These are phyloP conservation scores for Neonectria hederae DNA, from an alignment of 2,329 filamentous ascomycete genomes.

Conservation along the genomic window DNA sequence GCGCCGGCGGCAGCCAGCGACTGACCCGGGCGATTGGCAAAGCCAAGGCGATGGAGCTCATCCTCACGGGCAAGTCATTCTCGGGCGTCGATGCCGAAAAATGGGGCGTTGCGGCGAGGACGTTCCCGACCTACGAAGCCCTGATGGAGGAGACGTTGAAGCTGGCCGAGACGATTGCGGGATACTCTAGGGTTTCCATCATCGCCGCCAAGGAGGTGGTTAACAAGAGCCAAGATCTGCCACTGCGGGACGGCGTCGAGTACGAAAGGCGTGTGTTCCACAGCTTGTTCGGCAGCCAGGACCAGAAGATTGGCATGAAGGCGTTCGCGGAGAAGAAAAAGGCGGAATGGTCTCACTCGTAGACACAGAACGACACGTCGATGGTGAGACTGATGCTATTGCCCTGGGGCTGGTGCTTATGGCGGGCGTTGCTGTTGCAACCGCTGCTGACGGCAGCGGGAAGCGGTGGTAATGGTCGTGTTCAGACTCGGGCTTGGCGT, in stretches of 20 bases:
- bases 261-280: slow-evolving; percentile 96
- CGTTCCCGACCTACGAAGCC: slow-evolving; percentile 82
- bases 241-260: slow-evolving; percentile 89
- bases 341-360: slow-evolving; percentile 88
- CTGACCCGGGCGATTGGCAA: slow-evolving; percentile 86
- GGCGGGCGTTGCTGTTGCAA: slow-evolving; percentile 1
- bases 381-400: slow-evolving; percentile 9
- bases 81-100: slow-evolving; percentile 83
- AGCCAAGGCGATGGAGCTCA: slow-evolving; percentile 89
- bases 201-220: slow-evolving; percentile 97
- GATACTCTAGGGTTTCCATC: slow-evolving; percentile 86
- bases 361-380: slow-evolving; percentile 37
- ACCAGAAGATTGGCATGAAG: slow-evolving; percentile 97
- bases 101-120: slow-evolving; percentile 89
- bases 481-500: slow-evolving; percentile 4
- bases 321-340: slow-evolving; percentile 97
- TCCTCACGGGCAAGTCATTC: slow-evolving; percentile 87
- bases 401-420: slow-evolving; percentile 15
- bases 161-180: slow-evolving; percentile 89
- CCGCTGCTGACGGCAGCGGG: slow-evolving; percentile 3
- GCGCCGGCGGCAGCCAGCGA: slow-evolving; percentile 90
- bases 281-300: slow-evolving; percentile 88
- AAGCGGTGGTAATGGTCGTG: slow-evolving; percentile 6
- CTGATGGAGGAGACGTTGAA: slow-evolving; percentile 82
- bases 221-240: slow-evolving; percentile 95